A percentile compares a stretch with the other conserved stretches of the same genome.
Conservation (phyloP, 345 rosid species). For the Rubroshorea leprosula region DNA sequence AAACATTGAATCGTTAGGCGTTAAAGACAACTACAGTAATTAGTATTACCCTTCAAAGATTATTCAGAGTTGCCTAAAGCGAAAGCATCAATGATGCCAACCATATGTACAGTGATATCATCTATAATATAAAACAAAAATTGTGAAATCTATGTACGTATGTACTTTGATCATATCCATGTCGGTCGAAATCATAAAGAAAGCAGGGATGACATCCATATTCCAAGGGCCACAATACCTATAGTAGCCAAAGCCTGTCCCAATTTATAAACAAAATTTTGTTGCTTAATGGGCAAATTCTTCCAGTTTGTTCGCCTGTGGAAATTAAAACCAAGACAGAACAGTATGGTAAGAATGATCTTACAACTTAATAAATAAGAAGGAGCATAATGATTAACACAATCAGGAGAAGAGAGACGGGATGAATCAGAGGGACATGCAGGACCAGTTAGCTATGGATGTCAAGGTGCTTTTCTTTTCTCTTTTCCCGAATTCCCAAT, state of each 20-base stretch:
- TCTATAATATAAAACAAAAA: neutral
- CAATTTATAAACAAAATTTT: slow-evolving; percentile 46
- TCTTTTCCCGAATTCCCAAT: too few relatives aligned
- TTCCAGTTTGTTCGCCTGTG: slow-evolving; percentile 73
- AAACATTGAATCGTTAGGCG: neutral
- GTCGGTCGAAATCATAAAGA: slow-evolving; percentile 22
- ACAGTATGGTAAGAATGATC: too few relatives aligned
- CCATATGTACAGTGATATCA: slow-evolving; percentile 3
- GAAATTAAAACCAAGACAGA: slow-evolving; percentile 9
- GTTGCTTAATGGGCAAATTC: slow-evolving; percentile 51
- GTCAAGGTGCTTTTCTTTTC: too few relatives aligned
- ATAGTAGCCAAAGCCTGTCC: slow-evolving; percentile 76
- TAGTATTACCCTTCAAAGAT: neutral
- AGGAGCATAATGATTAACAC: too few relatives aligned
- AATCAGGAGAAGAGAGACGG: too few relatives aligned
- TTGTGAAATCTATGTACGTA: neutral
- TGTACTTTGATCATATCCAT: neutral
- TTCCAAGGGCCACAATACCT: slow-evolving; percentile 63
- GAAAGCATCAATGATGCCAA: neutral
- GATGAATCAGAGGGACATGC: too few relatives aligned
- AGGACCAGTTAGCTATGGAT: too few relatives aligned
- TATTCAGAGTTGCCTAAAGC: neutral
- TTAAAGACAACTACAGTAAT: neutral
- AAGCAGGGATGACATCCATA: slow-evolving; percentile 72
- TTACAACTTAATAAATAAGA: too few relatives aligned